Percentiles rank a stretch among this genome's conserved stretches.
phyloP scores from a whole-genome alignment of 2,329 filamentous ascomycete species.

The Aspergillus pseudoviridinutans region DNA sequence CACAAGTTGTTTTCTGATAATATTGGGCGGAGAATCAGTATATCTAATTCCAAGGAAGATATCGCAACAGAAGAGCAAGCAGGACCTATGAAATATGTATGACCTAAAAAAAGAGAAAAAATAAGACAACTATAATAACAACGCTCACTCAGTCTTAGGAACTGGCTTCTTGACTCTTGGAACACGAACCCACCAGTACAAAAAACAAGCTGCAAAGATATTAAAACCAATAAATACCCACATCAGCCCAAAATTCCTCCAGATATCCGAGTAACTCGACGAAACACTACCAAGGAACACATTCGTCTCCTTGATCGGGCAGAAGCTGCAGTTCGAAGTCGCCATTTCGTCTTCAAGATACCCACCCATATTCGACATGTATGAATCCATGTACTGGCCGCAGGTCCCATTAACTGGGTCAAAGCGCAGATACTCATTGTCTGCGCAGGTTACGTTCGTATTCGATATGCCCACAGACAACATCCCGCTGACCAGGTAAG shows the following conservation, averaged over 20 bases:
- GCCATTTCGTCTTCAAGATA: background rate
- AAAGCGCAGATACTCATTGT: background rate
- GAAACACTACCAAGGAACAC: background rate
- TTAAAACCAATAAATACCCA: slow-evolving; percentile 25
- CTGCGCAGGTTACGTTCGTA: background rate
- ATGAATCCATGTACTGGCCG: background rate
- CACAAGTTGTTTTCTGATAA: too few species aligned
- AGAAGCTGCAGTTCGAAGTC: background rate
- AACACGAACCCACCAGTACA: slow-evolving; percentile 1
- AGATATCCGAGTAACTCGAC: background rate
- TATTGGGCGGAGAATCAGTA: too few species aligned
- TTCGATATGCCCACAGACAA: background rate
- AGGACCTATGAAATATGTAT: too few species aligned
- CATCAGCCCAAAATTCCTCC: background rate
- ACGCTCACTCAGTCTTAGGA: too few species aligned
- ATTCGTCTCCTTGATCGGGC: background rate
- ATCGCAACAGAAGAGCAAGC: too few species aligned
- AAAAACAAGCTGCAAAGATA: slow-evolving; percentile 11
- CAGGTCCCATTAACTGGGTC: background rate
- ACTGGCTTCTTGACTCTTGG: background rate
- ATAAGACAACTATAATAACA: too few species aligned
- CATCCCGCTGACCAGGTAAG: slow-evolving; percentile 16
- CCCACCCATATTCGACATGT: background rate
- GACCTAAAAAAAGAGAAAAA: too few species aligned
- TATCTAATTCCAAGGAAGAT: too few species aligned